Evolutionary conservation across 2,329 filamentous ascomycete species (phyloP), one percentile per base, ranked within the genome.

Genomic region (Aspergillus niger): DNA sequence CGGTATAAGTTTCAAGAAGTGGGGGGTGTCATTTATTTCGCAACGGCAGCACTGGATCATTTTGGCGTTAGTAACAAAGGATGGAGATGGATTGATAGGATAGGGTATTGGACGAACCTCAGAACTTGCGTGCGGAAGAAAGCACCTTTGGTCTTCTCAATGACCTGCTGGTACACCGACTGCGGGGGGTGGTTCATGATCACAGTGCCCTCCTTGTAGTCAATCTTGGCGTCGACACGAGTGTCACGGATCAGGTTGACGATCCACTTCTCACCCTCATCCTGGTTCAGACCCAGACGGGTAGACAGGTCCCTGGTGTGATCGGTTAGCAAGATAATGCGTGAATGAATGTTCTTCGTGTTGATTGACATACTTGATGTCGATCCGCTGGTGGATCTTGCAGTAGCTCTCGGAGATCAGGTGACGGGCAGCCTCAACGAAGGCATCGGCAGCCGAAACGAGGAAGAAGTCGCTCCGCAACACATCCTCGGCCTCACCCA

Each of bases 231-330:
- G 75, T 99, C 95, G 65, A 99, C 91, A 65, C 93, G 87, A 24
- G 95, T 99, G 81, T 99, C 95, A 66, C 95, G 90, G 80, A 99
- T 99, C 66, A 99, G 86, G 83, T 99, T 99, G 71, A 99, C 95
- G 74, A 99, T 99, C 95, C 95, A 99, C 85, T 99, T 99, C 87
- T 99, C 95, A 72, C 95, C 95, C 74, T 98, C 95, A 74, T 96
- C 92, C 72, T 93, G 89, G 76, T 90, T 92, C 67, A 99, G 85
- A 67, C 94, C 95, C 62, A 99, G 88, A 76, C 95, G 91, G 65
- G 88, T 90, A 67, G 92, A 97, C 61, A 99, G 86, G 72, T 98
- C 95, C 79, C 86, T 88, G 48, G 22, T 30, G n/a, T 57, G 70
- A 36, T 36, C 64, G 72, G 68, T 59, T 56, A 43, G 57, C 55